Base-by-base conservation (phyloP, 129 eudicot species). In the Ambrosia trifida region DNA sequence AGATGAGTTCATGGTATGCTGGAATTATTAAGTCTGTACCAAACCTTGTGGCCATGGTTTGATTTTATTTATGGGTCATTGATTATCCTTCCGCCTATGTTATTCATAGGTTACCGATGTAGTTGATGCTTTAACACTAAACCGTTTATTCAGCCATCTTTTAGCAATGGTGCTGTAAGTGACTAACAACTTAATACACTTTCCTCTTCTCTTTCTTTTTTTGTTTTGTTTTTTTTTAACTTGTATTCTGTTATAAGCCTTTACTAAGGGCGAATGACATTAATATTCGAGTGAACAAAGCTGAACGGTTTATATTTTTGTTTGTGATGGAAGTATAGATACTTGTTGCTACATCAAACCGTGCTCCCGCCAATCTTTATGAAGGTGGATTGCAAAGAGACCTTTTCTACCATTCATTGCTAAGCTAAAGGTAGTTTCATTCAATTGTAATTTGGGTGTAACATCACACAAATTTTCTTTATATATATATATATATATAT, bases 371-470 rank as follows among this genome's bases (percentile, higher is more conserved):
- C 76, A 84, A 79, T 51, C 89, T 95, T 72, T 95, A 95, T 72
- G 97, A 95, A 81, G 84, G 96, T 67, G 99, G 99, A 31, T 69
- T 90, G 45, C 97, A 95, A 80, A 84, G 99, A 79, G 99, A 95
- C 70, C 94, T 95, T 76, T 95, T 78, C 83, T 95, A 64, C 99
- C 99, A 40, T 95, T 95, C 63, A 89, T 95, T 74, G 88, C 97
- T 53, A 75, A 96, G 50, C 64, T 95, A 72, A 95, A 95, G 94
- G 99, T 95, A 77, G 36, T 20, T 5, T 77, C 44, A 20, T 20
- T 36, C n/a, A 28, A n/a, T 31, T 10, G 3, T 7, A 32, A 2
- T 18, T 69, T 36, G 44, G 46, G n/a, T n/a, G n/a, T n/a, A n/a
- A n/a, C n/a, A n/a, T n/a, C n/a, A n/a, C n/a, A n/a, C n/a, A n/a